phyloP scores from a whole-genome alignment of 192 early-diverging fungal species.

The Haplosporangium gracile region DNA sequence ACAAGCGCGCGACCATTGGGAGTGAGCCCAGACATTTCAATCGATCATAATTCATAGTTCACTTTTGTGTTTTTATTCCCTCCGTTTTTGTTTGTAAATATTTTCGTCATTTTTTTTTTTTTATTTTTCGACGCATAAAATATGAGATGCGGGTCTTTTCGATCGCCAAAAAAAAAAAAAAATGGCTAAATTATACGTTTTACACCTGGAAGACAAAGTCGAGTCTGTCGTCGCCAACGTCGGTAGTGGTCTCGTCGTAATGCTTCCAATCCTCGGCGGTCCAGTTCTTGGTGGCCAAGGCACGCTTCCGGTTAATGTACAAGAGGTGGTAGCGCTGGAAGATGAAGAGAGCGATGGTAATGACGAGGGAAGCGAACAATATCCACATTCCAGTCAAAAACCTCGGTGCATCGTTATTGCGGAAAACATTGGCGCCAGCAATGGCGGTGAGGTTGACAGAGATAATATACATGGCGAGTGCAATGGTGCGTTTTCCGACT shows the following conservation, averaged over 20 bases:
- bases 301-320: conserved; percentile 61
- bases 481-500: conserved; percentile 58
- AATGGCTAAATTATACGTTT: background rate
- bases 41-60: background rate
- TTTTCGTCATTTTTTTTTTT: background rate
- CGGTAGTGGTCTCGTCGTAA: conserved; percentile 66
- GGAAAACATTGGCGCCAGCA: conserved; percentile 50
- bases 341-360: conserved; percentile 53
- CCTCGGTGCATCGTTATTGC: conserved; percentile 59
- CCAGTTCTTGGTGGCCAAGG: conserved; percentile 62
- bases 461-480: conserved; percentile 61
- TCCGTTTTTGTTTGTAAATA: conserved; percentile 8
- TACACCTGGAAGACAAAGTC: conserved; percentile 61
- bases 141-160: background rate
- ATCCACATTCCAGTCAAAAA: conserved; percentile 67
- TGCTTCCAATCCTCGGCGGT: conserved; percentile 63
- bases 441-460: conserved; percentile 56
- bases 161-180: background rate
- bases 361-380: conserved; percentile 55
- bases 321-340: conserved; percentile 60
- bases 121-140: conserved; percentile 2
- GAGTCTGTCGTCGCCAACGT: conserved; percentile 67
- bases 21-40: conserved; percentile 18
- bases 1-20: conserved; percentile 32
- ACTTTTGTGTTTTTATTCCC: background rate